phyloP scores from a whole-genome alignment of 2,329 filamentous ascomycete species.

The Lojkania enalia region DNA sequence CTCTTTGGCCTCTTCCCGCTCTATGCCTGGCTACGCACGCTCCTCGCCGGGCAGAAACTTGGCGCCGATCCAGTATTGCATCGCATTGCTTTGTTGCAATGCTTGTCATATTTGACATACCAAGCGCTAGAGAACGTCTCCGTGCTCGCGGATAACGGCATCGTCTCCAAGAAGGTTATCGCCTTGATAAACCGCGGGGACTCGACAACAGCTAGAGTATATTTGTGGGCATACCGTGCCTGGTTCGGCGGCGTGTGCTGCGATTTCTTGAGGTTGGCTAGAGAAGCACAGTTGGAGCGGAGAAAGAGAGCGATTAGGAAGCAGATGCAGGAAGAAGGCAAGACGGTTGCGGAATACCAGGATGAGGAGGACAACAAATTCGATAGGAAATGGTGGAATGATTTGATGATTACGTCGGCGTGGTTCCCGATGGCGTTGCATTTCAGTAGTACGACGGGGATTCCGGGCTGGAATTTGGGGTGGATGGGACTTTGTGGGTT shows the following conservation, averaged over 20 bases:
- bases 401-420: conserved; percentile 47
- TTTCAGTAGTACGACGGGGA: conserved; percentile 40
- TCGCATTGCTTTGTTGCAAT: conserved; percentile 47
- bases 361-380: conserved; percentile 44
- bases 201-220: conserved; percentile 40
- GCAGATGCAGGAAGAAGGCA: conserved; percentile 34
- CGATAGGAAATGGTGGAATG: conserved; percentile 48
- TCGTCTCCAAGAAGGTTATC: conserved; percentile 42
- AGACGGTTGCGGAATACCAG: conserved; percentile 35
- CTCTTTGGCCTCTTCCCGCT: conserved; percentile 49
- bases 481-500: conserved; percentile 49
- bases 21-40: conserved; percentile 50
- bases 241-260: conserved; percentile 50
- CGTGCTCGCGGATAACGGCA: conserved; percentile 47
- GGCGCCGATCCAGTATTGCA: conserved; percentile 49
- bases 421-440: conserved; percentile 52
- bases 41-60: conserved; percentile 46
- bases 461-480: conserved; percentile 51
- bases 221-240: conserved; percentile 47
- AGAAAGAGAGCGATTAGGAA: conserved; percentile 34
- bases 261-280: conserved; percentile 48
- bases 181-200: conserved; percentile 43
- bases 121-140: conserved; percentile 51
- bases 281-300: conserved; percentile 49
- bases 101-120: conserved; percentile 48